Evolutionary conservation across 2,329 filamentous ascomycete species (phyloP), one percentile per base, ranked within the genome.

Genomic region (Magnaporthiopsis incrustans): DNA sequence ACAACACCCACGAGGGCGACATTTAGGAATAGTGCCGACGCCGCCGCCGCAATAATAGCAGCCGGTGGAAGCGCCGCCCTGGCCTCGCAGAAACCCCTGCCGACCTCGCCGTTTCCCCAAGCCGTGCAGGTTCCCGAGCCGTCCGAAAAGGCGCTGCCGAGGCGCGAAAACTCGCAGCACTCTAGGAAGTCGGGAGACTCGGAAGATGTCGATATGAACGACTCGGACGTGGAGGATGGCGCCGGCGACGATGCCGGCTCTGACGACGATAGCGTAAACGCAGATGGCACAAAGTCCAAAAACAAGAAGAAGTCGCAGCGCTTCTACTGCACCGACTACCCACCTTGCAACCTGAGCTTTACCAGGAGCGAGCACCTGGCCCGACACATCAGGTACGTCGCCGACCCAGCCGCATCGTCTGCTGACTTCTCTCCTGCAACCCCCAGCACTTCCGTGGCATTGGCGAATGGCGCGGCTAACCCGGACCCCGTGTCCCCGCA

Each of bases 221-320:
- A 89, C 25, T 89, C 89, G 14, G 90, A 91, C 64, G 87, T 83
- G 62, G 89, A 90, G 68, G 76, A 70, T 3, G 77, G 76, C 32
- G 73, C 70, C 1, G 77, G 74, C 62, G 82, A 84, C 15, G 83
- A 83, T 56, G 80, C 74, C 30, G 82, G 75, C 38, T 90, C 89
- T 15, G 90, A 91, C 66, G 84, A 84, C 61, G 88, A 85, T 53
- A 87, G 83, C 69, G 81, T 88, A 27, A 83, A 83, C 64, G 85
- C 82, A 14, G 87, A 89, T 72, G 79, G 86, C 57, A 80, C 81
- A n/a, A 85, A 89, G 67, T 89, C 90, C 11, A 88, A 84, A 63
- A 96, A 96, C 78, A 98, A 97, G 84, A 97, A 97, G 79, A 97
- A 97, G 76, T 92, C 92, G 0, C 92, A 97, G 75, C 87, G 92